phyloP scores from a whole-genome alignment of 1,284 basidiomycete genomes.

The Ceratobasidium sp. region DNA sequence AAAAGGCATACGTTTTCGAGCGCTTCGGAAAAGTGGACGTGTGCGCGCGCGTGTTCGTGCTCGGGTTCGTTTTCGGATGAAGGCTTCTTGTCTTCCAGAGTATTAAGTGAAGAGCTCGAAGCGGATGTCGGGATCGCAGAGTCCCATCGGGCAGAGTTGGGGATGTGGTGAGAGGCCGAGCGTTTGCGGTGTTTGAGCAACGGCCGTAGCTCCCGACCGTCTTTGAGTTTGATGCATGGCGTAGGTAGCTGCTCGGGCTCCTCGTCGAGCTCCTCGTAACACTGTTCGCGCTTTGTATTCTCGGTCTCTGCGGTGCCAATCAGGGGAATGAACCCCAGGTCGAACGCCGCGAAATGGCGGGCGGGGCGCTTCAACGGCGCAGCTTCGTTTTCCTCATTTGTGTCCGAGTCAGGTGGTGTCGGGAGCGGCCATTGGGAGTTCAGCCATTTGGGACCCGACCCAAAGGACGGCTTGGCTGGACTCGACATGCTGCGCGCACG shows the following conservation, averaged over 20 bases:
- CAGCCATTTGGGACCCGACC: conserved; percentile 27
- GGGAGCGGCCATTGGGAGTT: conserved; percentile 6
- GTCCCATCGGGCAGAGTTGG: conserved; percentile 23
- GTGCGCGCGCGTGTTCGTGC: neutral
- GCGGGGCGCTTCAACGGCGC: conserved; percentile 16
- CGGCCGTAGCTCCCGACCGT: conserved; percentile 38
- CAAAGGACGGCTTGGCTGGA: conserved; percentile 3
- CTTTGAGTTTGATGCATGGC: conserved; percentile 40
- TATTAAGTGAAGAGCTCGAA: conserved; percentile 14
- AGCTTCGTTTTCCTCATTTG: conserved; percentile 26
- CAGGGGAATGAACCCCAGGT: conserved; percentile 30
- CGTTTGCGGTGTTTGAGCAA: conserved; percentile 43
- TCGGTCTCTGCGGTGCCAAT: neutral
- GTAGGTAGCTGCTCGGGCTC: conserved; percentile 7
- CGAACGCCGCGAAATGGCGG: conserved; percentile 36
- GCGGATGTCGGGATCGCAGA: neutral
- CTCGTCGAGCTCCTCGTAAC: conserved; percentile 41
- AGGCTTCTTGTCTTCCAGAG: neutral
- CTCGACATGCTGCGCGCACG: conserved; percentile 21
- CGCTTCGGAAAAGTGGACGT: conserved; percentile 38
- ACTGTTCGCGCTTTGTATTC: neutral
- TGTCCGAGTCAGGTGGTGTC: conserved; percentile 31
- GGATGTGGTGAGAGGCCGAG: conserved; percentile 32
- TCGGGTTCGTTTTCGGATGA: conserved; percentile 2
- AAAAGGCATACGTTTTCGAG: conserved; percentile 38